Evolutionary conservation across 768 basidiomycete species (phyloP), one percentile per base, ranked within the genome.

Genomic region (Pulveroboletus sp.): DNA sequence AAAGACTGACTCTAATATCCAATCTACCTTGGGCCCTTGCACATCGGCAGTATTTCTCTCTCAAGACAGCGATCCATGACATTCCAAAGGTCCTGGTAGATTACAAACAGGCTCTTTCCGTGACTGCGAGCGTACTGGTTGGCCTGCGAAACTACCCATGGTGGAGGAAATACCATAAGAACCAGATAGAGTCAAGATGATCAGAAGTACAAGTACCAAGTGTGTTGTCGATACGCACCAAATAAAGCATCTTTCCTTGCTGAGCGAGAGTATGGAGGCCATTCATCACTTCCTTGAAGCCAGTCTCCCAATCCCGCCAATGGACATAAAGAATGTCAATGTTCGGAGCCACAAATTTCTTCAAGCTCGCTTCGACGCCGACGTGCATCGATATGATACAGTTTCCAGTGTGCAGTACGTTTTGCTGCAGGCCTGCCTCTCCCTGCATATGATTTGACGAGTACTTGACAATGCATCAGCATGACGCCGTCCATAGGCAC

Each of bases 271-370:
- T 62, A 51, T 78, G 73, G 8, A 80, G 61, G 17, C 63, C 61
- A 35, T 71, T 70, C 78, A 77, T 75, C 24, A 78, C 55, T 57
- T 80, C 78, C 42, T 71, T 66, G 30, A 78, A 66, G 10, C 68
- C 69, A 6, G 75, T 75, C 8, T 70, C 62, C 51, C 68, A 76
- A 50, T 78, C 76, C 78, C 74, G 73, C 69, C 71, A 78, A 56
- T 82, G 80, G 6, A 81, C 57, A 51, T 82, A 81, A 28, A 81
- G 60, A 43, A 83, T 72, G 55, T 82, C 80, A 57, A 82, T 73
- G 57, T 78, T 85, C n/a, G 74, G 67, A 0, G 81, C 83, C 39
- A 79, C 66, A 17, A 86, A 71, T 52, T 81, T 83, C 53, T 69
- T 69, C 47, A 77, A 63, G 32, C 66, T 70, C 2, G 61, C 66